Percentiles rank a stretch among this genome's conserved stretches.
phyloP scores from a whole-genome alignment of 2,329 filamentous ascomycete genomes.

The Venturia oleaginea region DNA sequence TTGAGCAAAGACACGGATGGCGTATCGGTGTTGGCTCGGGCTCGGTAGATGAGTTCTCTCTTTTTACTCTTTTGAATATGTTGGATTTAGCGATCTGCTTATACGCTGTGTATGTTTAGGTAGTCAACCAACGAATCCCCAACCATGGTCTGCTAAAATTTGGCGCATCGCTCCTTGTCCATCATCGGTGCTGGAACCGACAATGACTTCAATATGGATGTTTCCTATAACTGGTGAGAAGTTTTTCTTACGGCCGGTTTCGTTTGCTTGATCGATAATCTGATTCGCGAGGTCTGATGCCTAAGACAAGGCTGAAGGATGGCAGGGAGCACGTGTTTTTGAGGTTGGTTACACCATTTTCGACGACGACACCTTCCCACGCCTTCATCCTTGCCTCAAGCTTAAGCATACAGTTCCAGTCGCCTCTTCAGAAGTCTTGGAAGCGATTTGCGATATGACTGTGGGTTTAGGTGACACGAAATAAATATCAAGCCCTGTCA shows the following conservation, averaged over 20 bases:
- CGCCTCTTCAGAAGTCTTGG: background rate
- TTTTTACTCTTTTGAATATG: background rate
- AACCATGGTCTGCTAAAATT: background rate
- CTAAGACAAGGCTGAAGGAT: background rate
- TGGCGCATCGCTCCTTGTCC: background rate
- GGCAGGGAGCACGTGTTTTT: background rate
- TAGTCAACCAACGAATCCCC: background rate
- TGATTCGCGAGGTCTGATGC: background rate
- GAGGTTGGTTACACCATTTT: background rate
- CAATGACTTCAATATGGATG: background rate
- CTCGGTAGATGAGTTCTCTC: background rate
- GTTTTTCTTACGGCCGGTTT: background rate
- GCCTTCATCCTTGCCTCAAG: background rate
- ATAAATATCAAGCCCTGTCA: background rate
- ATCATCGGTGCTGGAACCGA: background rate
- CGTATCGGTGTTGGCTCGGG: background rate
- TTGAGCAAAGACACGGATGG: background rate
- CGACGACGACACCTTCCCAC: background rate
- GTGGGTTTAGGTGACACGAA: background rate
- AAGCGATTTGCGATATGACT: background rate
- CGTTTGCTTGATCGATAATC: background rate
- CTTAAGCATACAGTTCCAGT: background rate
- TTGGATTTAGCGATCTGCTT: background rate
- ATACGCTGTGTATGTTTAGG: background rate
- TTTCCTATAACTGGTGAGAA: background rate